phyloP scores from a whole-genome alignment of 2,329 filamentous ascomycete species.

The Paracorniculantispora psalliotae region DNA sequence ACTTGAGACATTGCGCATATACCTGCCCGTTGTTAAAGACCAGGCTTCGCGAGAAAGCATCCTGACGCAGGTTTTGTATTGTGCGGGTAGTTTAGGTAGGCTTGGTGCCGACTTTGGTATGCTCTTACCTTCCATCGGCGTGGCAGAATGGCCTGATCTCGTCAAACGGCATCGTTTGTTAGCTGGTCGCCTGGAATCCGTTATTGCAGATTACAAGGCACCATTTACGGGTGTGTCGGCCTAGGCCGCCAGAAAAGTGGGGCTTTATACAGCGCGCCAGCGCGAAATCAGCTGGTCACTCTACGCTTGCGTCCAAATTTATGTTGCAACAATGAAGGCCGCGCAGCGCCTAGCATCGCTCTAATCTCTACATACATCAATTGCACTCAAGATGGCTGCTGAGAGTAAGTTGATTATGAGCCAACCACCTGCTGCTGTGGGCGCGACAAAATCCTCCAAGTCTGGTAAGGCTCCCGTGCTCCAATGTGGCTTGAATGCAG shows the following conservation, averaged over 20 bases:
- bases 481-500: neutral
- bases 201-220: constrained; percentile 49
- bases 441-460: constrained; percentile 1
- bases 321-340: neutral
- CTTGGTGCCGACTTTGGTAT: constrained; percentile 91
- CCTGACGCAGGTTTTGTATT: constrained; percentile 88
- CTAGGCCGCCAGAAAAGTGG: constrained; percentile 1
- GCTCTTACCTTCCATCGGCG: constrained; percentile 60
- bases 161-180: constrained; percentile 83
- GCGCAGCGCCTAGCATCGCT: neutral
- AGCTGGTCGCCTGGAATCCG: constrained; percentile 70
- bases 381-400: neutral
- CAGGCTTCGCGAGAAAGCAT: constrained; percentile 78
- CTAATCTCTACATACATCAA: neutral
- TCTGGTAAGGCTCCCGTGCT: constrained; percentile 4
- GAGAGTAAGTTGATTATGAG: neutral
- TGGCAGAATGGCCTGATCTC: constrained; percentile 78
- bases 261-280: neutral
- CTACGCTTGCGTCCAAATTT: neutral
- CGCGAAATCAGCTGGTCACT: neutral
- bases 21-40: constrained; percentile 78
- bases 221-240: neutral
- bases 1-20: constrained; percentile 66
- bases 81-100: constrained; percentile 82
- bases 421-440: neutral